Conservation (phyloP, 139 green algal genomes). For the Chlamydomonas eustigma region DNA sequence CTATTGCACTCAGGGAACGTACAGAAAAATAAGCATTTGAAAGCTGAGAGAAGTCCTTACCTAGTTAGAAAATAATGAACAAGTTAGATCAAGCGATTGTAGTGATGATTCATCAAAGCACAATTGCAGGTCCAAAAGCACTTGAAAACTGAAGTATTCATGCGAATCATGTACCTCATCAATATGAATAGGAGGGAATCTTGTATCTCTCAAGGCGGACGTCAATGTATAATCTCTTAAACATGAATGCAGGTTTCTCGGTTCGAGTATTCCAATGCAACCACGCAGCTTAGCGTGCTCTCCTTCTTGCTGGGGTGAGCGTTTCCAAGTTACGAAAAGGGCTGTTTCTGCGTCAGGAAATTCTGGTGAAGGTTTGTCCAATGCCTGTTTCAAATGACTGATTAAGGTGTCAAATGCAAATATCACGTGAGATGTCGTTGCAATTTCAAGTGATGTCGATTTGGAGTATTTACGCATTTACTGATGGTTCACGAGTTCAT, state of each 20-base stretch:
- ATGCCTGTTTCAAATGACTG: conserved; percentile 21
- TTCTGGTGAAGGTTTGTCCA: conserved; percentile 4
- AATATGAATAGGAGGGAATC: conserved; percentile 53
- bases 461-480: neutral
- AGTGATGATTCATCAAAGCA: neutral
- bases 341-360: conserved; percentile 49
- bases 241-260: conserved; percentile 42
- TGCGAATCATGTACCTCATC: conserved; percentile 16
- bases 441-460: conserved; percentile 3
- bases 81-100: neutral
- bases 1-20: too few relatives aligned
- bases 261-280: conserved; percentile 75
- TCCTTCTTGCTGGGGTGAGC: conserved; percentile 13
- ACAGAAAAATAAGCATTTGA: neutral
- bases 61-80: neutral
- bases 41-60: neutral
- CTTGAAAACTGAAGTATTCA: neutral
- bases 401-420: conserved; percentile 52
- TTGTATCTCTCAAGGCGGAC: conserved; percentile 55
- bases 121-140: neutral
- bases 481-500: too few relatives aligned
- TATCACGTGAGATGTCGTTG: conserved; percentile 28
- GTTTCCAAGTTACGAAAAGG: conserved; percentile 79
- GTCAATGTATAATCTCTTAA: conserved; percentile 72
- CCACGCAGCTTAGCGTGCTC: conserved; percentile 48